These are phyloP conservation scores for Leishmania gerbilli DNA, from an alignment of 208 protist species.

Conservation along the genomic window DNA sequence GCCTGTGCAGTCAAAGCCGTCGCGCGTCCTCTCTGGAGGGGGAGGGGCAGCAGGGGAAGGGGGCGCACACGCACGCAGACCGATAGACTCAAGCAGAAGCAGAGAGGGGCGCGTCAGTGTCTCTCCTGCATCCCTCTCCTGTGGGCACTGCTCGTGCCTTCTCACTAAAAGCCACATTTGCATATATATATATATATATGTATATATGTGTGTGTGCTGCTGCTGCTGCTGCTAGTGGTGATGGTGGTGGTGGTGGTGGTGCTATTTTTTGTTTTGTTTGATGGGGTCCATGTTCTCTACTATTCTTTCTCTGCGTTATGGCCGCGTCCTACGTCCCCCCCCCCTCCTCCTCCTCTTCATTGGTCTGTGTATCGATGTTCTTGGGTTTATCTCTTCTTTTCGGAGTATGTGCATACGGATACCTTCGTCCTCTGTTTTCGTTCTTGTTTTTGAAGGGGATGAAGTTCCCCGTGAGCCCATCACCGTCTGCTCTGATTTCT, in stretches of 20 bases:
- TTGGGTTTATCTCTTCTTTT: too few species aligned
- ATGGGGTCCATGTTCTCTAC: background rate
- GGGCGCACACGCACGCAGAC: background rate
- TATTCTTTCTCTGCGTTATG: background rate
- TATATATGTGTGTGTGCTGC: background rate
- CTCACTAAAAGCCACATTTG: background rate
- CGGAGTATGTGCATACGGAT: background rate
- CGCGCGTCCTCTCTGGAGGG: background rate
- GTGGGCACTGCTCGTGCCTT: background rate
- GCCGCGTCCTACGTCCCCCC: background rate
- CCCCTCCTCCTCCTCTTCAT: background rate
- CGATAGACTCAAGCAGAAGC: background rate
- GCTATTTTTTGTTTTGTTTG: background rate
- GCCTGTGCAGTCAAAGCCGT: background rate
- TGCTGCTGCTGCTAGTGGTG: background rate
- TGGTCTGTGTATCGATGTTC: too few species aligned
- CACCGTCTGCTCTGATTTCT: too few species aligned
- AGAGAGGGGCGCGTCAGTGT: background rate
- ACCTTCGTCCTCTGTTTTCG: background rate
- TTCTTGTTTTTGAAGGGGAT: too few species aligned
- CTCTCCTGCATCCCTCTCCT: background rate
- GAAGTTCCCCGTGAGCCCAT: too few species aligned
- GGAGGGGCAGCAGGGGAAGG: too few species aligned
- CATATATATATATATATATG: too few species aligned
- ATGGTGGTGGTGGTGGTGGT: too few species aligned